These are phyloP conservation scores for Hemerocallis citrina DNA, from an alignment of 106 monocot species.

Conservation along the genomic window DNA sequence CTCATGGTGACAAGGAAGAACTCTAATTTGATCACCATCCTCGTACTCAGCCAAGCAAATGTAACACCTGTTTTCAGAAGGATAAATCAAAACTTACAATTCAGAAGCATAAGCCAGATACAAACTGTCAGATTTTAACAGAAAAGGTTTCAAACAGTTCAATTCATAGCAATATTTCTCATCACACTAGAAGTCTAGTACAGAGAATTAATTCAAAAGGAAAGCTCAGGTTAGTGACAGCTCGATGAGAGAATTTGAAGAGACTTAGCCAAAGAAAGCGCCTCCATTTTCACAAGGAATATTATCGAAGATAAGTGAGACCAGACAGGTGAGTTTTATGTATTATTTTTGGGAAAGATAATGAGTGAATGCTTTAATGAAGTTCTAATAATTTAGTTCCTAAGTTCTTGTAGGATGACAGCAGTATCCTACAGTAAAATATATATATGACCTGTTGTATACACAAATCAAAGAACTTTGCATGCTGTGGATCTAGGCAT, in stretches of 20 bases:
- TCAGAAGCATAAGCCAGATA: background rate
- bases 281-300: background rate
- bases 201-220: background rate
- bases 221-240: background rate
- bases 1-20: slow-evolving; percentile 73
- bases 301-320: background rate
- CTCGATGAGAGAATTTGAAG: background rate
- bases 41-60: slow-evolving; percentile 78
- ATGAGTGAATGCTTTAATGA: background rate
- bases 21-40: slow-evolving; percentile 63
- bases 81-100: background rate
- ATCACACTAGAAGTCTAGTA: too few species aligned
- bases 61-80: slow-evolving; percentile 43
- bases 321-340: background rate
- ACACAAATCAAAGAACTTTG: background rate
- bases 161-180: too few species aligned
- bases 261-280: background rate
- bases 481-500: background rate
- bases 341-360: background rate
- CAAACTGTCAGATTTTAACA: background rate
- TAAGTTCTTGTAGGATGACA: background rate
- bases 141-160: too few species aligned
- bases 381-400: background rate
- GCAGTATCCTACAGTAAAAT: background rate
- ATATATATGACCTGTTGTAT: background rate